Evolutionary conservation across 352 stramenopile genomes (phyloP).

Genomic region (Aphanomyces astaci): DNA sequence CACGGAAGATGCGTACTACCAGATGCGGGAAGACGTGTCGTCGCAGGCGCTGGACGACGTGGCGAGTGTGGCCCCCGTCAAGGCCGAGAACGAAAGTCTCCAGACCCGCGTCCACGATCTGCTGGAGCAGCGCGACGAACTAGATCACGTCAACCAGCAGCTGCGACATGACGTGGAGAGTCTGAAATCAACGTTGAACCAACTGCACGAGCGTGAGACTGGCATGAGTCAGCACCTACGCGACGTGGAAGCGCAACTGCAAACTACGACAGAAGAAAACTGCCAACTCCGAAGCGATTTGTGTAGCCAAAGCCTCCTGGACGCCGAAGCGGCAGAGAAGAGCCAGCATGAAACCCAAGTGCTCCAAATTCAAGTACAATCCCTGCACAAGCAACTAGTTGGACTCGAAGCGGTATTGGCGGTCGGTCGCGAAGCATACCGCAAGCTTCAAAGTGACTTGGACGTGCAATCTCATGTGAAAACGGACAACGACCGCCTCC

Average conservation of each 20-base stretch:
- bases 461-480: not conserved
- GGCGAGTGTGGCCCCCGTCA: not conserved
- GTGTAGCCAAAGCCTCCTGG: not conserved
- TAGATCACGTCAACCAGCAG: not conserved
- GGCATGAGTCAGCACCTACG: not conserved
- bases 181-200: not conserved
- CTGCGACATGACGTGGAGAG: not conserved
- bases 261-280: not conserved
- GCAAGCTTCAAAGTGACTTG: not conserved
- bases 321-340: slow-evolving; percentile 3
- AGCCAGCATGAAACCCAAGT: not conserved
- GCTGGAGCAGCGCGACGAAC: not conserved
- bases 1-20: slow-evolving; percentile 9
- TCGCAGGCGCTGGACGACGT: not conserved
- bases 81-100: not conserved
- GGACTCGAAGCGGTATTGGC: not conserved
- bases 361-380: not conserved
- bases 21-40: not conserved
- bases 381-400: not conserved
- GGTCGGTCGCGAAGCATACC: not conserved
- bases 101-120: not conserved
- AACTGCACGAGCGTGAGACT: too few species aligned
- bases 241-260: not conserved
- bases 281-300: slow-evolving; percentile 1
- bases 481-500: not conserved